Percentiles rank a stretch among this genome's conserved stretches.
These are phyloP conservation scores for Panaeolus cyanescens DNA, from an alignment of 768 basidiomycete genomes.

Conservation along the genomic window DNA sequence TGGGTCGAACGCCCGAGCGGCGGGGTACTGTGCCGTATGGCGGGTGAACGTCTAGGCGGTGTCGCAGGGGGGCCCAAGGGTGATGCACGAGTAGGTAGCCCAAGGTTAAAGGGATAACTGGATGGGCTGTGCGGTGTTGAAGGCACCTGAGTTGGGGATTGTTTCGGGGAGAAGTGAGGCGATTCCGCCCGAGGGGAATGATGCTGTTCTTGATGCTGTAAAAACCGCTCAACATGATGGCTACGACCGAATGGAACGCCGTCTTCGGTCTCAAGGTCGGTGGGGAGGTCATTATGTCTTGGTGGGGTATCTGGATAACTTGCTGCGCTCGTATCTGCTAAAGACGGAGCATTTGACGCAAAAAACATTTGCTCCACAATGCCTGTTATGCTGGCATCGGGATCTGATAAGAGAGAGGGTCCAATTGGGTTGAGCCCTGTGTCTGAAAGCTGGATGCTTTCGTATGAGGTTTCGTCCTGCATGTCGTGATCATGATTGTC, in stretches of 20 bases:
- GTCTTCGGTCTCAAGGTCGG: conserved; percentile 62
- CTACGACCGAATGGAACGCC: conserved; percentile 65
- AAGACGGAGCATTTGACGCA: conserved; percentile 31
- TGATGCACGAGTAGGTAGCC: conserved; percentile 32
- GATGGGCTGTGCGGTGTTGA: conserved; percentile 10
- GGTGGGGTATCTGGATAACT: conserved; percentile 45
- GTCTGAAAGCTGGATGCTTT: conserved; percentile 45
- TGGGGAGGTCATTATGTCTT: conserved; percentile 42
- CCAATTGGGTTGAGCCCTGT: conserved; percentile 31
- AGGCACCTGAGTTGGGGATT: conserved; percentile 15
- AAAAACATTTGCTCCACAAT: conserved; percentile 72
- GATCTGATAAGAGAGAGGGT: conserved; percentile 39
- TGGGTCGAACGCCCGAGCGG: conserved; percentile 39
- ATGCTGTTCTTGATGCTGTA: conserved; percentile 42
- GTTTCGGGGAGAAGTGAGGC: conserved; percentile 31
- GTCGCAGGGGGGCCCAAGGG: conserved; percentile 35
- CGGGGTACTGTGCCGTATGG: conserved; percentile 33
- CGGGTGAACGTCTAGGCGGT: conserved; percentile 34
- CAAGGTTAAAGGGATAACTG: conserved; percentile 26
- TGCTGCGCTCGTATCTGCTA: conserved; percentile 20
- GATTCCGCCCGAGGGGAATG: conserved; percentile 31
- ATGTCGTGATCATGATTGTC: conserved; percentile 18
- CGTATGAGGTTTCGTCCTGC: conserved; percentile 42
- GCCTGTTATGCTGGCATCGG: conserved; percentile 67
- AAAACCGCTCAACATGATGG: conserved; percentile 59